A percentile compares a stretch with the other conserved stretches of the same genome.
Conservation (phyloP, 192 early-diverging fungal genomes). For the Coemansia sp. region DNA sequence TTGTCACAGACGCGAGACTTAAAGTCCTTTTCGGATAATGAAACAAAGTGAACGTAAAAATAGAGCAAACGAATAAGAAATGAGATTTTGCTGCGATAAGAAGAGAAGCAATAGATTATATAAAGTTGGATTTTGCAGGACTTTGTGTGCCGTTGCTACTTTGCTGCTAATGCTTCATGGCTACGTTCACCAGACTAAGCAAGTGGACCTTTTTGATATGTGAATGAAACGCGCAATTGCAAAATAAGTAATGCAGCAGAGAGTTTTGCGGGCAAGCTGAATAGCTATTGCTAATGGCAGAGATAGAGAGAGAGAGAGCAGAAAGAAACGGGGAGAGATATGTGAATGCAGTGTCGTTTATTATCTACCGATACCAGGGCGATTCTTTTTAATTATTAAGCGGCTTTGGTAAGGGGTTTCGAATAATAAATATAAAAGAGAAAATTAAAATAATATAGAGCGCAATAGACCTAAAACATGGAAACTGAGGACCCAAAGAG, state of each 20-base stretch:
- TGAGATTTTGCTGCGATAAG: too few species aligned
- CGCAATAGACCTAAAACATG: conserved; percentile 7
- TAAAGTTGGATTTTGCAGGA: too few species aligned
- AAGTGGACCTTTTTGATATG: background rate
- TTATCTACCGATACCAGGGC: conserved; percentile 1
- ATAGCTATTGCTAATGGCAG: background rate
- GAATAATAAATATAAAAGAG: conserved; percentile 7
- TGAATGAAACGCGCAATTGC: background rate
- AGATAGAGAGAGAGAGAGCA: background rate
- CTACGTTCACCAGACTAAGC: background rate
- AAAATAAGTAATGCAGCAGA: background rate
- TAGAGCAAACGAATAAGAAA: background rate
- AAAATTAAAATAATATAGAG: conserved; percentile 7
- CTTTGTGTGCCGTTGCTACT: background rate
- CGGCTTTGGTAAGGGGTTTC: conserved; percentile 2
- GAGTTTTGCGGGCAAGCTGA: background rate
- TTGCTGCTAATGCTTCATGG: background rate
- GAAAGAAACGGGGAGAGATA: background rate
- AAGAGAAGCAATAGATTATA: too few species aligned
- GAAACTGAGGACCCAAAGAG: background rate
- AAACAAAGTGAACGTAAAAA: background rate
- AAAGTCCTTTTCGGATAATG: background rate
- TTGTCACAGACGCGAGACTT: background rate
- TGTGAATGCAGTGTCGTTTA: conserved; percentile 2
- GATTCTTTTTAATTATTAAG: conserved; percentile 6